A percentile compares a stretch with the other conserved stretches of the same genome.
These are phyloP conservation scores for Calonectria multiphialidica DNA, from an alignment of 2,329 filamentous ascomycete genomes.

Conservation along the genomic window DNA sequence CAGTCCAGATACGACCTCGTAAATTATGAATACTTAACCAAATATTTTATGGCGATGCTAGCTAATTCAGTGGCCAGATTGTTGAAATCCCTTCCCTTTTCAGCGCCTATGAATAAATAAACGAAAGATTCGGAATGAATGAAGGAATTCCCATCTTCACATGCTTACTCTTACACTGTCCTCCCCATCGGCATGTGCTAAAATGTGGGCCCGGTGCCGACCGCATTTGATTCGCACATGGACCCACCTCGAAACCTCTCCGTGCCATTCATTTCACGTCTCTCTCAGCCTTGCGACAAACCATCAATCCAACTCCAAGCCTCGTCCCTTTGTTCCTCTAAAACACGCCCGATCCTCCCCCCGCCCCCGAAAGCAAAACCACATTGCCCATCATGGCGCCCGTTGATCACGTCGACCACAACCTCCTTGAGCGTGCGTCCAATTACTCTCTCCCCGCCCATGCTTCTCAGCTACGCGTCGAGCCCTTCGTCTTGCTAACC, in stretches of 20 bases:
- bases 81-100: too few relatives aligned
- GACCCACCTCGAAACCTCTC: neutral
- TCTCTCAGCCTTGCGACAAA: constrained; percentile 25
- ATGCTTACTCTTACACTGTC: too few relatives aligned
- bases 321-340: neutral
- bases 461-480: too few relatives aligned
- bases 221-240: too few relatives aligned
- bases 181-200: neutral
- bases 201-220: neutral
- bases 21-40: too few relatives aligned
- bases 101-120: too few relatives aligned
- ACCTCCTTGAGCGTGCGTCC: constrained; percentile 53
- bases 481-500: constrained; percentile 26
- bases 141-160: too few relatives aligned
- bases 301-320: constrained; percentile 11
- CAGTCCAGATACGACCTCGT: too few relatives aligned
- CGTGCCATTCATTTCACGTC: neutral
- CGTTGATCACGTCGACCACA: constrained; percentile 53
- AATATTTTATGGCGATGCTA: too few relatives aligned
- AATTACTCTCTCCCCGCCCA: neutral
- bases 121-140: too few relatives aligned
- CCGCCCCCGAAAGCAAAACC: neutral
- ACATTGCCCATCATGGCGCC: constrained; percentile 53
- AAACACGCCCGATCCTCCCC: too few relatives aligned
- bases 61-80: too few relatives aligned